A percentile compares a stretch with the other conserved stretches of the same genome.
These are phyloP conservation scores for Stygiomarasmius scandens DNA, from an alignment of 1,284 basidiomycete species.

Conservation along the genomic window DNA sequence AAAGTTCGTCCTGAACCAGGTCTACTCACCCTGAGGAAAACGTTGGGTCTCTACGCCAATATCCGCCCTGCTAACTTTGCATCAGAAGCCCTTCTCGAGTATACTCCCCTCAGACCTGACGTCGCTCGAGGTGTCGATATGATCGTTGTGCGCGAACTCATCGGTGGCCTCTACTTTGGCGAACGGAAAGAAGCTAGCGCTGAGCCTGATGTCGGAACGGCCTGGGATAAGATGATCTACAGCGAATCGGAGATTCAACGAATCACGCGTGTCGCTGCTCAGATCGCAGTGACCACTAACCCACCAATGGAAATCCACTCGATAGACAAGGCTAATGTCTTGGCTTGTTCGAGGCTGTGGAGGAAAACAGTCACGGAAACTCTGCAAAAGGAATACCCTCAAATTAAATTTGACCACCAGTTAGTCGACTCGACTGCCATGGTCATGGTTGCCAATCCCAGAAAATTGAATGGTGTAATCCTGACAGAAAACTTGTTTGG, in stretches of 20 bases:
- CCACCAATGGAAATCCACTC: constrained; percentile 92
- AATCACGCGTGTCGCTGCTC: constrained; percentile 94
- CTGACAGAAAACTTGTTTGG: constrained; percentile 96
- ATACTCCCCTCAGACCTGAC: constrained; percentile 92
- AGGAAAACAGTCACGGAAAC: constrained; percentile 88
- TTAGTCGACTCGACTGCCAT: constrained; percentile 97
- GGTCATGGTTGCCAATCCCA: constrained; percentile 91
- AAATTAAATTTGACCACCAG: constrained; percentile 85
- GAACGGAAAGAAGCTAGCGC: constrained; percentile 86
- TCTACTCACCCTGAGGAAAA: constrained; percentile 90
- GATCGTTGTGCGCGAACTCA: constrained; percentile 94
- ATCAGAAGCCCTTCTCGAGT: constrained; percentile 84
- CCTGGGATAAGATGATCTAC: constrained; percentile 94
- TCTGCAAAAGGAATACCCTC: constrained; percentile 83
- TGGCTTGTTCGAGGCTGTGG: constrained; percentile 95
- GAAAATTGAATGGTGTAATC: constrained; percentile 94
- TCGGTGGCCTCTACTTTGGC: constrained; percentile 94
- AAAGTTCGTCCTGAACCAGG: constrained; percentile 96
- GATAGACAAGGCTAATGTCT: constrained; percentile 98
- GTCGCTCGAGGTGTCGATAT: constrained; percentile 88
- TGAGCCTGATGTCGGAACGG: constrained; percentile 62
- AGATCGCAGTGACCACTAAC: constrained; percentile 83
- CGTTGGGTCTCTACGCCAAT: constrained; percentile 95
- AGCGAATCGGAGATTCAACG: constrained; percentile 90
- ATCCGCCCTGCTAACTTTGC: constrained; percentile 97